Conservation (phyloP, 129 eudicot genomes). For the Apium graveolens region DNA sequence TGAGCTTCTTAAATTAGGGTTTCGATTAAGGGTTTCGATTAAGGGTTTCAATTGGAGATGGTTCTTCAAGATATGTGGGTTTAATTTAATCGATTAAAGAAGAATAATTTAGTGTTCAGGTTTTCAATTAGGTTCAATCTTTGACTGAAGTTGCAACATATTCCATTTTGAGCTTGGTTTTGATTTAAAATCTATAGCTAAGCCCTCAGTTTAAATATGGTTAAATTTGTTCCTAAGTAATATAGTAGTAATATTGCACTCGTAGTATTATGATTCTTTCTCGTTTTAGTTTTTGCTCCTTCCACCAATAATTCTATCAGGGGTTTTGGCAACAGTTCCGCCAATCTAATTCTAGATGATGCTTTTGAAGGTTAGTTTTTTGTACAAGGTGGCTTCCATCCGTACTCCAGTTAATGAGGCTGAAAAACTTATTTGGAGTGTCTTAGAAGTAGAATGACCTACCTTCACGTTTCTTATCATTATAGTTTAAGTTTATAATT, state of each 20-base stretch:
- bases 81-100: no score
- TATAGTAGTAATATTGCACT: not conserved
- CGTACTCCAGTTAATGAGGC: constrained; percentile 66
- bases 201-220: no score
- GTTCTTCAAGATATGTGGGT: no score
- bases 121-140: no score
- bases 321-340: not conserved
- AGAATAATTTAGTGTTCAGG: no score
- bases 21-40: no score
- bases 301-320: not conserved
- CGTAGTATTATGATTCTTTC: not conserved
- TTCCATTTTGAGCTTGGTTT: no score
- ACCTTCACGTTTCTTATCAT: constrained; percentile 47
- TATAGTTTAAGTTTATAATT: not conserved
- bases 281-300: not conserved
- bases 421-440: constrained; percentile 71
- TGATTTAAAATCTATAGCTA: no score
- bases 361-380: constrained; percentile 61
- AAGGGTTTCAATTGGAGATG: no score
- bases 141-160: no score
- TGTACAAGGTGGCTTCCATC: constrained; percentile 61
- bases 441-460: constrained; percentile 83
- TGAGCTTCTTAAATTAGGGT: no score
- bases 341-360: not conserved
- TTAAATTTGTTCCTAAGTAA: no score